phyloP scores from a whole-genome alignment of 768 basidiomycete genomes.

The Calocera cornea region DNA sequence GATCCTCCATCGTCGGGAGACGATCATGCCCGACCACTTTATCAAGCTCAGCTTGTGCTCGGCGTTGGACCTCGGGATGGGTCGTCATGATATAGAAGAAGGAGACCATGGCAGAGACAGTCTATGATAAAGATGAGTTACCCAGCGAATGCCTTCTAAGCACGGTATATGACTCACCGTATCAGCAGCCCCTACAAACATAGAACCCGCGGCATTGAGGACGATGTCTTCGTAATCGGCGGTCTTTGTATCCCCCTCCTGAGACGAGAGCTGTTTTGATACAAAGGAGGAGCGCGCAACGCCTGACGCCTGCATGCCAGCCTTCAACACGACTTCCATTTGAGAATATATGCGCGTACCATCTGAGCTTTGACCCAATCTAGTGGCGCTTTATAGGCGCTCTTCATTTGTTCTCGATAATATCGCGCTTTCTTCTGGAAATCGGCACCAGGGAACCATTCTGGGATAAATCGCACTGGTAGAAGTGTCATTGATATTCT shows the following conservation, averaged over 20 bases:
- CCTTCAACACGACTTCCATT: not conserved
- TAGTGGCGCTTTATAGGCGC: not conserved
- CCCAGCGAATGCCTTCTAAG: not conserved
- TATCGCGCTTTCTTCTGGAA: conserved; percentile 9
- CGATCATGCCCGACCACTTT: conserved; percentile 28
- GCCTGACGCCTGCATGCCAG: not conserved
- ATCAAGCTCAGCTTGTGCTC: conserved; percentile 42
- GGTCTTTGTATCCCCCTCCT: not conserved
- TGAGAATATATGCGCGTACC: not conserved
- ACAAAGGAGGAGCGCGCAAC: not conserved
- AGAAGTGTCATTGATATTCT: conserved; percentile 27
- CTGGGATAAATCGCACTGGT: conserved; percentile 14
- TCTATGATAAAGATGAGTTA: not conserved
- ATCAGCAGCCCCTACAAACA: not conserved
- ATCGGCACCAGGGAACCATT: conserved; percentile 15
- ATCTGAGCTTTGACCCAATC: not conserved
- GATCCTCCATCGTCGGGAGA: conserved; percentile 31
- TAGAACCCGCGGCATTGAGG: not conserved
- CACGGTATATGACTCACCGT: not conserved
- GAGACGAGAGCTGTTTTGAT: not conserved
- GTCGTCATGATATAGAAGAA: not conserved
- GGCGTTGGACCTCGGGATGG: conserved; percentile 34
- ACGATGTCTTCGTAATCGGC: not conserved
- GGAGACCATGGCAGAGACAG: not conserved
- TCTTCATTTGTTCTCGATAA: not conserved